Evolutionary conservation across 2,329 filamentous ascomycete species (phyloP).

Genomic region (Beauveria varroae): DNA sequence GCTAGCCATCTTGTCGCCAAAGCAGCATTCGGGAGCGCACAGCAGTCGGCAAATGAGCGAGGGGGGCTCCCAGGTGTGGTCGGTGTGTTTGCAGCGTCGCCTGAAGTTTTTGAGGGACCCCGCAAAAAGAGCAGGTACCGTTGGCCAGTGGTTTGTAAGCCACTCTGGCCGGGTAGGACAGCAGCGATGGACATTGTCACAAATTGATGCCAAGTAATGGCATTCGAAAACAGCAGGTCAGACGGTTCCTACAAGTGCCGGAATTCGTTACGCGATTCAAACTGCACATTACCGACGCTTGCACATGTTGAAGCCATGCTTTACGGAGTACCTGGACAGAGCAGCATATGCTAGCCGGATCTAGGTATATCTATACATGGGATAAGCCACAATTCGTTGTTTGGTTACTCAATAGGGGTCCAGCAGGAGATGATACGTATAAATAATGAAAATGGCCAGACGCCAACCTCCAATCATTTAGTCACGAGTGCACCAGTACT

Average conservation of each 20-base stretch:
- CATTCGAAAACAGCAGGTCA: neutral
- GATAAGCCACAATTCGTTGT: too few relatives aligned
- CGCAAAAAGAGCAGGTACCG: constrained; percentile 12
- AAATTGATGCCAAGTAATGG: neutral
- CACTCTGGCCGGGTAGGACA: neutral
- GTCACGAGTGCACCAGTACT: neutral
- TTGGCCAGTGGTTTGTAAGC: constrained; percentile 6
- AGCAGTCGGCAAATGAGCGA: neutral
- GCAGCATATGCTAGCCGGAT: neutral
- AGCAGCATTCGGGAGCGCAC: neutral
- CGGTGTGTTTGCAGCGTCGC: neutral
- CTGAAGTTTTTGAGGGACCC: constrained; percentile 12
- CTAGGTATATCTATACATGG: neutral
- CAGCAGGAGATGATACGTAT: neutral
- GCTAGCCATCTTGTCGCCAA: neutral
- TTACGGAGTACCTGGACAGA: too few relatives aligned
- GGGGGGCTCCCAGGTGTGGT: neutral
- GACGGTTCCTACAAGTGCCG: too few relatives aligned
- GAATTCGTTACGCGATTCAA: too few relatives aligned
- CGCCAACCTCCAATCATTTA: neutral
- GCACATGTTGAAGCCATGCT: too few relatives aligned
- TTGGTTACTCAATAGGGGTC: too few relatives aligned
- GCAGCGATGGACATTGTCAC: neutral
- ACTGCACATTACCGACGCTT: too few relatives aligned
- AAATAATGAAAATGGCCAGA: neutral